Evolutionary conservation across 768 basidiomycete species (phyloP), one percentile per base, ranked within the genome.

Genomic region (Dictyophora rubrovolvata): DNA sequence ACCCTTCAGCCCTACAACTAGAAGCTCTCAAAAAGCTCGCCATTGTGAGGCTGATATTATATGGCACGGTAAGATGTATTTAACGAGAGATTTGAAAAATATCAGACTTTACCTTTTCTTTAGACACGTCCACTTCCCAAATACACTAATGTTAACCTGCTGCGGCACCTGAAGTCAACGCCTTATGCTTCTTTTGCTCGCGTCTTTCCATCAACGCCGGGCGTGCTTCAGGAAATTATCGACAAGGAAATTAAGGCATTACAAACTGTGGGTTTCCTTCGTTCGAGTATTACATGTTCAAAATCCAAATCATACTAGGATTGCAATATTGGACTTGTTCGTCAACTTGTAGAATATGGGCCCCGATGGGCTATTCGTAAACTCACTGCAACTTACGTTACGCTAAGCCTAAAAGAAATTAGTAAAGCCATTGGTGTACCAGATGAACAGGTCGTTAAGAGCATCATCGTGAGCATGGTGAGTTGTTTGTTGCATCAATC

Each of bases 11-110:
- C 8, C 74, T 93, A 2, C 92, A 95, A 69, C 70, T 93, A 65
- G 92, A 93, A 66, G 92, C 92, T 0, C 73, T 86, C 65, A 94
- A 94, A 77, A 93, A 93, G 71, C 72, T 92, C 51, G 72, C 79
- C 20, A 74, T 94, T 5, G 80, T 92, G 5, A 90, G 93, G 67
- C 71, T 93, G 50, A 88, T 94, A 59, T 74, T 79, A 20, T 77
- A 81, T 55, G 93, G 93, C 17, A 83, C 85, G 78, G 87, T 86
- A 22, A 20, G 73, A 56, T 47, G 48, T 20, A 34, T 21, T 37
- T 52, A 10, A 5, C 12, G 33, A 16, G 21, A 56, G 12, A 42
- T 56, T 7, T 46, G 11, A 14, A 28, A 52, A 28, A 35, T 52
- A 11, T 4, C 17, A 5, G 17, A n/a, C 36, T 17, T 33, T 18